phyloP scores from a whole-genome alignment of 805 yeast genomes.

The Myxozyma geophila region DNA sequence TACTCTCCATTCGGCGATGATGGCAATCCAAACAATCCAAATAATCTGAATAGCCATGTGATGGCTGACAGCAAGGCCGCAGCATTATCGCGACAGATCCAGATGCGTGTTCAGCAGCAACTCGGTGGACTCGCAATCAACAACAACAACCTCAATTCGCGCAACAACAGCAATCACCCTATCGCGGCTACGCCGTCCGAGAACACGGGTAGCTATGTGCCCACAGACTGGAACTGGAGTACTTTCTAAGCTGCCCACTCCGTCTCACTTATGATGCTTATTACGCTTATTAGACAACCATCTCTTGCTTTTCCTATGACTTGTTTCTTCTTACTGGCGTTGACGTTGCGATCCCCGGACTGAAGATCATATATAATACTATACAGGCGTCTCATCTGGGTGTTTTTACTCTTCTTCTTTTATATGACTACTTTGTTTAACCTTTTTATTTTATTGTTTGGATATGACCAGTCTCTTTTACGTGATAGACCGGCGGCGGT shows the following conservation, averaged over 20 bases:
- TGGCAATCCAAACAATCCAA: not conserved
- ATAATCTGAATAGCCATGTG: not conserved
- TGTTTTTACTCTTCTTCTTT: no score
- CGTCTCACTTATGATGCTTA: not conserved
- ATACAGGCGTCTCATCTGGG: no score
- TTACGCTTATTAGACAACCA: not conserved
- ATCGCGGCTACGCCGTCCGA: slow-evolving; percentile 27
- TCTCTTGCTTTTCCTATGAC: slow-evolving; percentile 10
- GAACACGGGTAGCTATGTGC: slow-evolving; percentile 37
- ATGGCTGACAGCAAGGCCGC: slow-evolving; percentile 7
- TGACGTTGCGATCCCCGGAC: not conserved
- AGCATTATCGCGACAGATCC: slow-evolving; percentile 21
- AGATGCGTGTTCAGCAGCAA: slow-evolving; percentile 25
- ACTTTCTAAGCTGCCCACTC: slow-evolving; percentile 31
- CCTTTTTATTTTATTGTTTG: no score
- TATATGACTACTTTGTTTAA: no score
- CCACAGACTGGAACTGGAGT: slow-evolving; percentile 42
- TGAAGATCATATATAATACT: not conserved
- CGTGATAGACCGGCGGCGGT: no score
- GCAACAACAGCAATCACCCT: not conserved
- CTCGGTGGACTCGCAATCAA: slow-evolving; percentile 20
- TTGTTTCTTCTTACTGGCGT: slow-evolving; percentile 1
- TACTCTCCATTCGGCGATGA: not conserved
- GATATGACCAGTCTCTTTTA: no score
- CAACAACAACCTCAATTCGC: not conserved